Conservation (phyloP, 1,284 basidiomycete genomes). For the Mycena sp. region DNA sequence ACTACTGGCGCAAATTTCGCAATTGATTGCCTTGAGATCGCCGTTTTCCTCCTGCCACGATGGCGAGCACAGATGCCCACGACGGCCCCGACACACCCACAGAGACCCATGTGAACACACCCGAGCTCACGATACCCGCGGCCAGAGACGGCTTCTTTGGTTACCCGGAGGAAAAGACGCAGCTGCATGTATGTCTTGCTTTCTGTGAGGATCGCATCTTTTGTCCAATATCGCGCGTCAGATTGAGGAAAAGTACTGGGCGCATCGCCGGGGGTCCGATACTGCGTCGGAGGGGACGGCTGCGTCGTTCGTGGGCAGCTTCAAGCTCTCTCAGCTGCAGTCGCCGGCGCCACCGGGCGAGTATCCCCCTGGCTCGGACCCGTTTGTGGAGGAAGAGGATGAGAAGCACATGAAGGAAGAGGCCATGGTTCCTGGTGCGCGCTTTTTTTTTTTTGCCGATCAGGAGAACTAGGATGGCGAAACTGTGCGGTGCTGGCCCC, state of each 20-base stretch:
- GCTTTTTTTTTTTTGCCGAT: conserved; percentile 19
- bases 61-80: conserved; percentile 5
- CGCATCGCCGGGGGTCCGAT: conserved; percentile 65
- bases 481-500: too few relatives aligned
- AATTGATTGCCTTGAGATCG: too few relatives aligned
- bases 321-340: conserved; percentile 51
- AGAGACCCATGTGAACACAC: conserved; percentile 2
- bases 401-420: conserved; percentile 44
- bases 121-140: conserved; percentile 61
- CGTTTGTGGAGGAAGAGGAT: conserved; percentile 51
- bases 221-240: conserved; percentile 41
- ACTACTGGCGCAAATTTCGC: too few relatives aligned
- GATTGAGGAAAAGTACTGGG: conserved; percentile 79
- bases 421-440: conserved; percentile 38
- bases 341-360: conserved; percentile 42
- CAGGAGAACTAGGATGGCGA: too few relatives aligned
- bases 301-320: conserved; percentile 46
- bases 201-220: conserved; percentile 1
- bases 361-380: conserved; percentile 33
- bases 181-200: conserved; percentile 67
- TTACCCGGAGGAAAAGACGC: conserved; percentile 77
- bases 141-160: conserved; percentile 77
- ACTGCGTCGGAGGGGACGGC: conserved; percentile 52
- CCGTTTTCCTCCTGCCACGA: not conserved
- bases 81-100: conserved; percentile 3